These are phyloP conservation scores for Helenozyma rhizophorensis DNA, from an alignment of 805 yeast genomes.

Conservation along the genomic window DNA sequence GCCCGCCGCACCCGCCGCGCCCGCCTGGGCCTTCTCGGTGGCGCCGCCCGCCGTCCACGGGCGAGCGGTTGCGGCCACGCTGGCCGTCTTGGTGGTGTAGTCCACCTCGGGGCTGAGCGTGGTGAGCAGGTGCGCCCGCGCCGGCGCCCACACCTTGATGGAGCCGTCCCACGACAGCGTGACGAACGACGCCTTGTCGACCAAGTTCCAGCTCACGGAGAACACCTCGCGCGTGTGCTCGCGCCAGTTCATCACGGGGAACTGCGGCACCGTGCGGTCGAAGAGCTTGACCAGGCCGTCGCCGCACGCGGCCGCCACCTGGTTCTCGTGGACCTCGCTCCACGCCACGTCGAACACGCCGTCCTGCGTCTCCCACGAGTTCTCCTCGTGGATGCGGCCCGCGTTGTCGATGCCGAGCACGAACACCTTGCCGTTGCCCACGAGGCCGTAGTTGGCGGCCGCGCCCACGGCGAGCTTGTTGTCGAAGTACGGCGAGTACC, in stretches of 20 bases:
- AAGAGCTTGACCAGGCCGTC: conserved; percentile 85
- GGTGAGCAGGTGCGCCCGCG: conserved; percentile 49
- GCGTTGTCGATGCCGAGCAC: conserved; percentile 62
- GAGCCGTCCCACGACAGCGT: conserved; percentile 92
- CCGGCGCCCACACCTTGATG: conserved; percentile 74
- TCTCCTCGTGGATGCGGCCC: conserved; percentile 56
- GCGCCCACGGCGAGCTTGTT: conserved; percentile 86
- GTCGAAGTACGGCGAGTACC: conserved; percentile 89
- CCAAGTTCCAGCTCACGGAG: conserved; percentile 67
- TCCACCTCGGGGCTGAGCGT: conserved; percentile 43
- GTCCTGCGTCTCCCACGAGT: conserved; percentile 84
- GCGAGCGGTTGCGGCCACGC: conserved; percentile 20
- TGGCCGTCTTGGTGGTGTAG: conserved; percentile 23
- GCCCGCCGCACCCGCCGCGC: too few species aligned
- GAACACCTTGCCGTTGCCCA: conserved; percentile 85
- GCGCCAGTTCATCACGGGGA: conserved; percentile 67
- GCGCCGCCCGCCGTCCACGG: conserved; percentile 33
- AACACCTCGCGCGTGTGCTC: conserved; percentile 80
- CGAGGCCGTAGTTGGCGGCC: conserved; percentile 89
- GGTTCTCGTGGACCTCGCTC: conserved; percentile 90
- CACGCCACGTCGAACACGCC: conserved; percentile 84
- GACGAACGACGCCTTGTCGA: conserved; percentile 63
- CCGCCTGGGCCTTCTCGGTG: conserved; percentile 15
- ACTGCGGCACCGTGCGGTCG: conserved; percentile 62
- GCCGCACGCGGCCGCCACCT: conserved; percentile 76